A percentile compares a stretch with the other conserved stretches of the same genome.
Evolutionary conservation across 2,329 filamentous ascomycete genomes (phyloP).

Genomic region (Aspergillus alliaceus): DNA sequence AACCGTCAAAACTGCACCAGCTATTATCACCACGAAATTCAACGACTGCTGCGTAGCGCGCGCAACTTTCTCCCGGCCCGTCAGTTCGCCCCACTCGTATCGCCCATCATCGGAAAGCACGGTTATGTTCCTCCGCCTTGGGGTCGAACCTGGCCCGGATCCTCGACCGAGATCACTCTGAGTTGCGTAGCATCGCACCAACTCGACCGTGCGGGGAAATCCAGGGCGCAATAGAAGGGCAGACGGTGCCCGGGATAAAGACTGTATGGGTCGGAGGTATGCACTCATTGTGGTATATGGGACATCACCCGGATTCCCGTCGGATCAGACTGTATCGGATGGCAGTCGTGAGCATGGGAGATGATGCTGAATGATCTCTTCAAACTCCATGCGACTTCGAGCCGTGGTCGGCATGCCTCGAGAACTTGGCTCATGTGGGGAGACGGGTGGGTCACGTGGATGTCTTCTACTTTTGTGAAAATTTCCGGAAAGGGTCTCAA

Average conservation of each 20-base stretch:
- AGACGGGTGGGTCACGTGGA: slow-evolving; percentile 21
- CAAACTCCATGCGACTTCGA: neutral
- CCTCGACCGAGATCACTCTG: slow-evolving; percentile 48
- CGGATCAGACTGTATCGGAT: slow-evolving; percentile 6
- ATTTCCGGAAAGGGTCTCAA: slow-evolving; percentile 11
- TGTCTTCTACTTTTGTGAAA: slow-evolving; percentile 10
- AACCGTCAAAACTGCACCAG: slow-evolving; percentile 76
- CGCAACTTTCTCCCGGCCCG: slow-evolving; percentile 72
- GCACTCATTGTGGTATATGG: slow-evolving; percentile 21
- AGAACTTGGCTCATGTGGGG: slow-evolving; percentile 14
- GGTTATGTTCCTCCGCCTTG: slow-evolving; percentile 65
- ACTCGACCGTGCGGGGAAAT: slow-evolving; percentile 32
- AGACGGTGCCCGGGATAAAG: slow-evolving; percentile 16
- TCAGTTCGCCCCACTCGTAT: slow-evolving; percentile 78
- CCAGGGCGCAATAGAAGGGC: slow-evolving; percentile 33
- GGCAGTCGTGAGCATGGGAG: slow-evolving; percentile 4
- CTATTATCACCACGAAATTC: slow-evolving; percentile 76
- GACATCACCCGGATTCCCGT: slow-evolving; percentile 19
- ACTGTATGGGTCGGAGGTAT: slow-evolving; percentile 24
- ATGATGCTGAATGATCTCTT: neutral
- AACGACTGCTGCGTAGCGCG: slow-evolving; percentile 87
- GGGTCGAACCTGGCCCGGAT: slow-evolving; percentile 44
- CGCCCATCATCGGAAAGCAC: slow-evolving; percentile 82
- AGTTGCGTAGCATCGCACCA: slow-evolving; percentile 58
- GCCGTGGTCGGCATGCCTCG: neutral